A percentile compares a stretch with the other conserved stretches of the same genome.
These are phyloP conservation scores for Pisolithus sp. DNA, from an alignment of 768 basidiomycete genomes.

Conservation along the genomic window DNA sequence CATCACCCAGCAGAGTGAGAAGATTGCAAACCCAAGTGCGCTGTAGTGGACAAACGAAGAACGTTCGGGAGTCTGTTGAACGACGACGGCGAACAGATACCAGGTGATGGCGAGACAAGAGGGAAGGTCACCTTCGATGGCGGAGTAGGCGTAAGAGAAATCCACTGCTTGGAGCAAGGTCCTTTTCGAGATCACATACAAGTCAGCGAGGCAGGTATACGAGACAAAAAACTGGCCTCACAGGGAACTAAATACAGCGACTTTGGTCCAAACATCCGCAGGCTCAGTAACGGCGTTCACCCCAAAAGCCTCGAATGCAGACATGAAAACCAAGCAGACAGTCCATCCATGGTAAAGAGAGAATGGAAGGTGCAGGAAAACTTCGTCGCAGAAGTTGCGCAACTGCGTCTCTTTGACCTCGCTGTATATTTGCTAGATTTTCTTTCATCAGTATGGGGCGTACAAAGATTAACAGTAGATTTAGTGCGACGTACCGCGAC, in stretches of 20 bases:
- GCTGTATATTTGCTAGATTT: slow-evolving; percentile 52
- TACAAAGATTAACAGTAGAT: slow-evolving; percentile 7
- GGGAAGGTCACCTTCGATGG: slow-evolving; percentile 59
- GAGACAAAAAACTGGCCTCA: slow-evolving; percentile 20
- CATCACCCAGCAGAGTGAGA: slow-evolving; percentile 58
- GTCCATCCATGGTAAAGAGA: slow-evolving; percentile 63
- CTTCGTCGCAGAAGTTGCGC: slow-evolving; percentile 46
- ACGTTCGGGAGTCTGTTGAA: slow-evolving; percentile 35
- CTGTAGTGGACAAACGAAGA: slow-evolving; percentile 62
- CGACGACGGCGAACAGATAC: slow-evolving; percentile 61
- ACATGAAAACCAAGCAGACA: slow-evolving; percentile 45
- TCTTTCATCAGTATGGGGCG: slow-evolving; percentile 1
- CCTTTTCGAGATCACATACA: slow-evolving; percentile 15
- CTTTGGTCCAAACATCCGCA: slow-evolving; percentile 54
- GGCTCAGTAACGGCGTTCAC: slow-evolving; percentile 44
- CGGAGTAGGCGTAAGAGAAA: slow-evolving; percentile 61
- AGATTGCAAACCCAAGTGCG: slow-evolving; percentile 54
- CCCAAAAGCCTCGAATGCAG: slow-evolving; percentile 59
- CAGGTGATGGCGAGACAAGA: slow-evolving; percentile 63
- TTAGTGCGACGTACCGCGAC: slow-evolving; percentile 36
- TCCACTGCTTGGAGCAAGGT: slow-evolving; percentile 54
- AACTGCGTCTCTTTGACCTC: slow-evolving; percentile 52
- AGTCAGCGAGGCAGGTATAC: not conserved
- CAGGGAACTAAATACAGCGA: slow-evolving; percentile 56
- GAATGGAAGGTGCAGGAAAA: slow-evolving; percentile 71